These are phyloP conservation scores for Lactarius hengduanensis DNA, from an alignment of 768 basidiomycete species.

Conservation along the genomic window DNA sequence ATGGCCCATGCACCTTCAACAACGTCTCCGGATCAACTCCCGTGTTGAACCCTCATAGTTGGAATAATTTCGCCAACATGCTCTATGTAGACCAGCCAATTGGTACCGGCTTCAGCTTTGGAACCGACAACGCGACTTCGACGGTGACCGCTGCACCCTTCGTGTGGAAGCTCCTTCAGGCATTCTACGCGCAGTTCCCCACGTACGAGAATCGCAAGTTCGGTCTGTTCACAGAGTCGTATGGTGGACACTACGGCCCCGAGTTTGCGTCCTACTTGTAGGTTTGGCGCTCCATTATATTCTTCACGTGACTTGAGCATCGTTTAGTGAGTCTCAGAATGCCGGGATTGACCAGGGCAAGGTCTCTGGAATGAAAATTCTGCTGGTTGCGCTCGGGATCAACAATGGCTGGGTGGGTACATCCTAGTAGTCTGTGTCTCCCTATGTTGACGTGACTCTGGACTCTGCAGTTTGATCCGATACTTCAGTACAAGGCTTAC, in stretches of 20 bases:
- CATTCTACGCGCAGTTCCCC: conserved; percentile 37
- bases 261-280: conserved; percentile 20
- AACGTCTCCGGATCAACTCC: conserved; percentile 9
- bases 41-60: conserved; percentile 12
- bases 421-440: conserved; percentile 50
- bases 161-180: conserved; percentile 1
- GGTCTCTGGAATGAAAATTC: conserved; percentile 43
- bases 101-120: background rate
- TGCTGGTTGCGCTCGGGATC: conserved; percentile 35
- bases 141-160: background rate
- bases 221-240: conserved; percentile 55
- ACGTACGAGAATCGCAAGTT: conserved; percentile 40
- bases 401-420: conserved; percentile 28
- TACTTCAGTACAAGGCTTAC: conserved; percentile 50
- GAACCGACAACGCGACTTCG: background rate
- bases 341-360: conserved; percentile 46
- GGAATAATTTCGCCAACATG: conserved; percentile 24
- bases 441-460: background rate
- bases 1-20: conserved; percentile 21
- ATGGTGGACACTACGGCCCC: conserved; percentile 32
- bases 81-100: conserved; percentile 26
- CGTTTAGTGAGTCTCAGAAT: conserved; percentile 46
- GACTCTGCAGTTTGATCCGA: conserved; percentile 15
- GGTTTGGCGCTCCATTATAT: background rate
- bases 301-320: background rate